Percentiles rank a stretch among this genome's conserved stretches.
Evolutionary conservation across 257 asterid species (phyloP).

Genomic region (Jaltomata sinuosa): DNA sequence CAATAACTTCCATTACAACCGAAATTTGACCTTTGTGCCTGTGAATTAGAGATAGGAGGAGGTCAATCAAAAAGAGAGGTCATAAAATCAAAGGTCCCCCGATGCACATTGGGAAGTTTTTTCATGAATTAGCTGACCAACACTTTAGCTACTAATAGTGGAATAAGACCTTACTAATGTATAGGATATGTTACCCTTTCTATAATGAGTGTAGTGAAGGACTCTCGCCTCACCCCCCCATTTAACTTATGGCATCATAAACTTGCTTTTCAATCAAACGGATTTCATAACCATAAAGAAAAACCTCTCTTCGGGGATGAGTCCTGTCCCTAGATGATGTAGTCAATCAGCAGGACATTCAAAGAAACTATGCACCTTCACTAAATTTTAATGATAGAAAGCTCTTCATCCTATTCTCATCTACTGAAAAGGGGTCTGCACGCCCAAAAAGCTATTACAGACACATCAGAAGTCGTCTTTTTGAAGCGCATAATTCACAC

Average conservation of each 20-base stretch:
- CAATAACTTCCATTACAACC: not conserved
- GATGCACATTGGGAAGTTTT: not conserved
- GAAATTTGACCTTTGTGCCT: not conserved
- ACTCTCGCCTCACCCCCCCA: not conserved
- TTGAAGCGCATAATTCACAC: not conserved
- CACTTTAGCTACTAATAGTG: not conserved
- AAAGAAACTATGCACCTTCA: not conserved
- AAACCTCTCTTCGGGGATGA: not conserved
- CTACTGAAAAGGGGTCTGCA: not conserved
- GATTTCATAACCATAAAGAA: not conserved
- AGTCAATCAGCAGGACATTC: not conserved
- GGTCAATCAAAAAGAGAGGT: not conserved
- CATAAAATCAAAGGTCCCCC: not conserved
- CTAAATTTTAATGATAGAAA: not conserved
- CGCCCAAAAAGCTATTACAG: not conserved
- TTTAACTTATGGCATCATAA: not conserved
- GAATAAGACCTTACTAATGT: not conserved
- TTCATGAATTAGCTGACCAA: not conserved
- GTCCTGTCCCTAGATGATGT: not conserved
- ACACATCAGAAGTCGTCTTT: not conserved
- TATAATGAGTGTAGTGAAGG: not conserved
- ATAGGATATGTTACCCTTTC: not conserved
- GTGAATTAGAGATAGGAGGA: not conserved
- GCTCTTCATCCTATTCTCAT: not conserved
- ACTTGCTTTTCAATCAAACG: not conserved